These are phyloP conservation scores for Lichtheimia ornata DNA, from an alignment of 371 early-diverging fungal genomes.

Conservation along the genomic window DNA sequence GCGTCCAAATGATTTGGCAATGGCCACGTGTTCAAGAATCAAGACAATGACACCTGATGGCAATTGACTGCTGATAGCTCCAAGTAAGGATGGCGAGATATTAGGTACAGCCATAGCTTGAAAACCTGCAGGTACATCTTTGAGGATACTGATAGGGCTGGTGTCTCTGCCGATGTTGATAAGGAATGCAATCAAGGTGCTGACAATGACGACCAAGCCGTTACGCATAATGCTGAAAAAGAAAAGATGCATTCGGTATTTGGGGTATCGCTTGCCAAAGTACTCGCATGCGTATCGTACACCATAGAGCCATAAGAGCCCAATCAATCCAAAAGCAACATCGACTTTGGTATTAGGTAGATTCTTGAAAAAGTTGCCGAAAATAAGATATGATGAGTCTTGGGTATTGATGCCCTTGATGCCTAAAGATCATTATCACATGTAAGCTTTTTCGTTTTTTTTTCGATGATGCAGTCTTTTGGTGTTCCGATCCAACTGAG, in stretches of 20 bases:
- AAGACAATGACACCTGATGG: constrained; percentile 70
- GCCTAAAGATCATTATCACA: constrained; percentile 28
- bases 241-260: constrained; percentile 40
- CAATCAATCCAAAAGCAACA: constrained; percentile 49
- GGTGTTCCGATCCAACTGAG: too few species aligned
- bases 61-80: constrained; percentile 50
- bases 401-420: constrained; percentile 63
- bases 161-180: constrained; percentile 41
- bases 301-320: constrained; percentile 49
- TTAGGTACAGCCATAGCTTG: constrained; percentile 55
- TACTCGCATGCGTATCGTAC: constrained; percentile 39
- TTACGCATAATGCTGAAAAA: constrained; percentile 57
- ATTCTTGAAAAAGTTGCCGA: constrained; percentile 54
- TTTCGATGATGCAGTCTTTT: neutral
- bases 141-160: constrained; percentile 62
- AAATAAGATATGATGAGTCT: constrained; percentile 51
- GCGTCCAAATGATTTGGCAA: constrained; percentile 80
- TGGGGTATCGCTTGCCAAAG: constrained; percentile 41
- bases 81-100: constrained; percentile 36
- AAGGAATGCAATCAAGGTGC: constrained; percentile 43
- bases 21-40: constrained; percentile 84
- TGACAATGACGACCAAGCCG: constrained; percentile 45
- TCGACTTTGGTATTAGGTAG: constrained; percentile 52
- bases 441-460: constrained; percentile 1
- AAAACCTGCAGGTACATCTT: constrained; percentile 72